Percentiles rank a stretch among this genome's conserved stretches.
phyloP scores from a whole-genome alignment of 1,139 yeast genomes.

The Yamadazyma aaseri region DNA sequence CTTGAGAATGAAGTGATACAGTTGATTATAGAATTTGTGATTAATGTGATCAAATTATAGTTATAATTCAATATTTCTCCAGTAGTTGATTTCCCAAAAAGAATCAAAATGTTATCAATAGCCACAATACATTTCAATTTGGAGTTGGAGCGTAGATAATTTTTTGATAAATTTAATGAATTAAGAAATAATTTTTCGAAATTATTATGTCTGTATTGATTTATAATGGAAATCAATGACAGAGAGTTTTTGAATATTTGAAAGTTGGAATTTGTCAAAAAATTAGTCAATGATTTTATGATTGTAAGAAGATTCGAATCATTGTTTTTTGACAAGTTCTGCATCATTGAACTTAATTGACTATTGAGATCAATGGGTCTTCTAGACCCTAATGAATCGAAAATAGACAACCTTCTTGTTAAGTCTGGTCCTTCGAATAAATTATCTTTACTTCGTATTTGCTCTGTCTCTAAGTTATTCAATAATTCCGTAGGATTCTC shows the following conservation, averaged over 20 bases:
- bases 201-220: slow-evolving; percentile 24
- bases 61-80: slow-evolving; percentile 13
- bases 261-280: slow-evolving; percentile 26
- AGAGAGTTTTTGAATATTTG: slow-evolving; percentile 18
- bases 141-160: slow-evolving; percentile 23
- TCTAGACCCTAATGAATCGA: slow-evolving; percentile 51
- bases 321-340: slow-evolving; percentile 26
- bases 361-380: slow-evolving; percentile 20
- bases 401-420: slow-evolving; percentile 49
- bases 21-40: slow-evolving; percentile 30
- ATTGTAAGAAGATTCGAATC: slow-evolving; percentile 35
- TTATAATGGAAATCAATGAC: slow-evolving; percentile 16
- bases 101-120: slow-evolving; percentile 16
- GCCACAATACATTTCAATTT: slow-evolving; percentile 11
- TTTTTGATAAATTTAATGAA: slow-evolving; percentile 40
- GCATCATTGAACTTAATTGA: slow-evolving; percentile 23
- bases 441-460: slow-evolving; percentile 12
- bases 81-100: slow-evolving; percentile 13
- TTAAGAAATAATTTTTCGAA: slow-evolving; percentile 29
- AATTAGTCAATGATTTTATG: slow-evolving; percentile 43
- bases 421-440: slow-evolving; percentile 8
- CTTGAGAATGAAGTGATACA: slow-evolving; percentile 29
- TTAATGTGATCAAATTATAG: slow-evolving; percentile 22
- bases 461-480: slow-evolving; percentile 45
- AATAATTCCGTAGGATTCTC: slow-evolving; percentile 60